Evolutionary conservation across 2,329 filamentous ascomycete genomes (phyloP).

Genomic region (Aspergillus nomiae): DNA sequence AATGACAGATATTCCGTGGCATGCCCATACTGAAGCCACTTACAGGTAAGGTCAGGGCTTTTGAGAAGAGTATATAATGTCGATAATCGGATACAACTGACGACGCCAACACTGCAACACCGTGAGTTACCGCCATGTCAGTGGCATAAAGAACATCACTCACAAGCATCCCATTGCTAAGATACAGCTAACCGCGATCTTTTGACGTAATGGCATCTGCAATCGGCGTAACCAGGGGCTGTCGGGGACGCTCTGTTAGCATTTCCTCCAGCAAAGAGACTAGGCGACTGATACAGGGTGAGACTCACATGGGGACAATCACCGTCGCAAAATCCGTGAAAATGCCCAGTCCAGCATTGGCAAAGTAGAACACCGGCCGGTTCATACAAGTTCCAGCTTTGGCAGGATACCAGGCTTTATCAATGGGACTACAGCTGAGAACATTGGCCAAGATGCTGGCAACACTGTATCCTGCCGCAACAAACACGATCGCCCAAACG

Average conservation of each 20-base stretch:
- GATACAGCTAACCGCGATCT: constrained; percentile 31
- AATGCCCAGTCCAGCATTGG: constrained; percentile 30
- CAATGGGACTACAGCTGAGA: constrained; percentile 29
- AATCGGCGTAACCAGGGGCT: constrained; percentile 32
- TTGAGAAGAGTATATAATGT: constrained; percentile 25
- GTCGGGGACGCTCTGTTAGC: neutral
- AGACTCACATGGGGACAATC: constrained; percentile 29
- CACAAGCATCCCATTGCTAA: constrained; percentile 32
- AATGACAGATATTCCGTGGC: neutral
- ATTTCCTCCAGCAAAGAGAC: too few species aligned
- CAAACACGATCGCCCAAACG: constrained; percentile 26
- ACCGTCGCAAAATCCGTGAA: constrained; percentile 34
- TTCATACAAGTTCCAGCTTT: constrained; percentile 29
- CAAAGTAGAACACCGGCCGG: constrained; percentile 32
- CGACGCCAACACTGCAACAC: constrained; percentile 27
- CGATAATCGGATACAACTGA: constrained; percentile 32
- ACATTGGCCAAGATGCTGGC: constrained; percentile 30
- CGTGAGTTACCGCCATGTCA: neutral
- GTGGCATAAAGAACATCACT: constrained; percentile 5
- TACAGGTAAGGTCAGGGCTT: constrained; percentile 30
- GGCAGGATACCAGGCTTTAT: constrained; percentile 27
- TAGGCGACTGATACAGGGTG: neutral
- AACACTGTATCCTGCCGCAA: constrained; percentile 29
- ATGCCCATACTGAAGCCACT: neutral
- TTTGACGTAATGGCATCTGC: constrained; percentile 33